phyloP scores from a whole-genome alignment of 192 early-diverging fungal species.

The Allomyces macrogynus region DNA sequence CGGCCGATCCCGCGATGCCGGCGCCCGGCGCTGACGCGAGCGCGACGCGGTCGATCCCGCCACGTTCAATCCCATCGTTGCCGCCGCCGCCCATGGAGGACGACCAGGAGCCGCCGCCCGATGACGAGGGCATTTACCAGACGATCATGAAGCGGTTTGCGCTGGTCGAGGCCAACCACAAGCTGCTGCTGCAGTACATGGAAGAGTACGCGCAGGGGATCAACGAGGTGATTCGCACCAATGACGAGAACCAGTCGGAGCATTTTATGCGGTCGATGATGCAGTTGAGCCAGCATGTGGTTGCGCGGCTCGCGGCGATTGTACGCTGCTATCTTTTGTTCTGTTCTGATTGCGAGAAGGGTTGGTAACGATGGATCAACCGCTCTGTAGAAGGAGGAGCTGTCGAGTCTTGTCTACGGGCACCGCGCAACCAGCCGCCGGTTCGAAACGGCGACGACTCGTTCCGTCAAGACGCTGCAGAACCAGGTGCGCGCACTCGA shows the following conservation, averaged over 20 bases:
- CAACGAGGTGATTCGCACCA: slow-evolving; percentile 35
- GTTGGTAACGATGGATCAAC: neutral
- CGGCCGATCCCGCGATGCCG: no score
- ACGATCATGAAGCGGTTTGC: slow-evolving; percentile 70
- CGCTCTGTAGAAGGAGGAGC: neutral
- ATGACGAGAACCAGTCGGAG: slow-evolving; percentile 36
- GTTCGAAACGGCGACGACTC: neutral
- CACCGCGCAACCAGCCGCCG: neutral
- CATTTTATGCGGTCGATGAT: slow-evolving; percentile 38
- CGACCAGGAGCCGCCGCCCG: slow-evolving; percentile 11
- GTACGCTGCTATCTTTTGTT: neutral
- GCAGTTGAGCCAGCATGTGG: slow-evolving; percentile 30
- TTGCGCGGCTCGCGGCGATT: neutral
- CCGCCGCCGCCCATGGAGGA: slow-evolving; percentile 5
- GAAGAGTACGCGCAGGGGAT: slow-evolving; percentile 56
- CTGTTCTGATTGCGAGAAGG: neutral
- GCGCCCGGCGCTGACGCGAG: no score
- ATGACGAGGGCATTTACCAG: slow-evolving; percentile 66
- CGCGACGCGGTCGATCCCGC: no score
- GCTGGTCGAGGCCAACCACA: slow-evolving; percentile 59
- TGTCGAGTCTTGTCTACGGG: neutral
- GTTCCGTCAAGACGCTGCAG: neutral
- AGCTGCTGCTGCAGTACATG: slow-evolving; percentile 47
- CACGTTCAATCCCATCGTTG: neutral
- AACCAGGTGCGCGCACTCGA: neutral